Conservation (phyloP, 257 asterid genomes). For the Solanum paucissectum region DNA sequence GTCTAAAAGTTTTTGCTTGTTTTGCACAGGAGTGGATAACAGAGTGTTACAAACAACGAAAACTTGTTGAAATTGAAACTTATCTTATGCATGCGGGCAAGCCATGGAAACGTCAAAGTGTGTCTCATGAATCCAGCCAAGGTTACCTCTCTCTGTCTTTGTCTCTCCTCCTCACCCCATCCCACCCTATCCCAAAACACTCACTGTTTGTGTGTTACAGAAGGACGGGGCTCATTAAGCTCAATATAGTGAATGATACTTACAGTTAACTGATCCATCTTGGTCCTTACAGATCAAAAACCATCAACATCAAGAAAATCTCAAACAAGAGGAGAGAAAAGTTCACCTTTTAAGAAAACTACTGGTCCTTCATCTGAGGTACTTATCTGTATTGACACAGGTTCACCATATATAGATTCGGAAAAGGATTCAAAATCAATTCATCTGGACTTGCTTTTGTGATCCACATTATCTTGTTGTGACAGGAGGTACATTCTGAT, state of each 20-base stretch:
- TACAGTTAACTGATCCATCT: neutral
- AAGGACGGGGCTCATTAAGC: neutral
- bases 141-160: conserved; percentile 18
- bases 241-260: neutral
- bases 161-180: neutral
- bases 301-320: conserved; percentile 33
- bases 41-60: conserved; percentile 52
- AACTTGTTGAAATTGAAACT: conserved; percentile 73
- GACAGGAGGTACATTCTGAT: conserved; percentile 13
- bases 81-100: conserved; percentile 84
- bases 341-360: conserved; percentile 25
- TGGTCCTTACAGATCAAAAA: conserved; percentile 37
- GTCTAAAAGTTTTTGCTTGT: conserved; percentile 4
- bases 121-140: conserved; percentile 32
- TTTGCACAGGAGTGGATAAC: conserved; percentile 74
- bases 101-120: conserved; percentile 67
- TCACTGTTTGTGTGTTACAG: neutral
- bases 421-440: neutral
- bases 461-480: neutral
- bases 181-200: neutral
- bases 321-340: conserved; percentile 31
- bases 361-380: conserved; percentile 46
- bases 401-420: neutral
- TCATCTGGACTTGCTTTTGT: neutral
- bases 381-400: neutral